Evolutionary conservation across 2,329 filamentous ascomycete species (phyloP), one percentile per base, ranked within the genome.

Genomic region (Fusarium pseudograminearum): DNA sequence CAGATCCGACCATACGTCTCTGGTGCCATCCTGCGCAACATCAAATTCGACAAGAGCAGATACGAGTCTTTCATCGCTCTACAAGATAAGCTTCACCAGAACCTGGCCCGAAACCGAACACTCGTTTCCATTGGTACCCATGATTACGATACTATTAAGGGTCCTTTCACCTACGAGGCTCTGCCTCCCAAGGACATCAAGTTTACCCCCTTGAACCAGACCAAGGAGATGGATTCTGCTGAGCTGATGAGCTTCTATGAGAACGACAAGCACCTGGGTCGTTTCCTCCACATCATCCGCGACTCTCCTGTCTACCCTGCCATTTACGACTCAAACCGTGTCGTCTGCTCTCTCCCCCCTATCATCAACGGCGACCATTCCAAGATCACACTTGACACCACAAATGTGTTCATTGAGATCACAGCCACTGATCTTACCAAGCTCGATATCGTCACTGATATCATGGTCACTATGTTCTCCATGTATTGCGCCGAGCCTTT

Each of bases 311-410:
- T 97, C 44, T 99, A 99, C 80, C 96, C 96, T 24, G 94, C 97
- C 76, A 97, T 99, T 77, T 95, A 94, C 80, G 96, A 99, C 79
- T 88, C 93, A 54, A 92, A 97, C 78, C 87, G 90, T 44, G 89
- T 88, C 45, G 94, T 99, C 36, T 95, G 96, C 82, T 98, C 95
- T 10, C 86, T 99, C 75, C 96, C 96, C 2, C 96, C 96, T 20
- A 98, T 99, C 75, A 99, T 99, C 85, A 99, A 99, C 83, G 90
- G 94, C 76, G 89, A 99, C 77, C 94, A 96, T 82, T 98, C 94
- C 76, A 99, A 99, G 83, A 99, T 99, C 78, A 93, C 90, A 10
- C 83, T 97, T 45, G 84, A 97, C 78, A 98, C 94, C 61, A 95
- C 88, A 77, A 98, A 99, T 76, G 89, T 99, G 76, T 93, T 99